These are phyloP conservation scores for Calonectria multiphialidica DNA, from an alignment of 2,329 filamentous ascomycete genomes.

Conservation along the genomic window DNA sequence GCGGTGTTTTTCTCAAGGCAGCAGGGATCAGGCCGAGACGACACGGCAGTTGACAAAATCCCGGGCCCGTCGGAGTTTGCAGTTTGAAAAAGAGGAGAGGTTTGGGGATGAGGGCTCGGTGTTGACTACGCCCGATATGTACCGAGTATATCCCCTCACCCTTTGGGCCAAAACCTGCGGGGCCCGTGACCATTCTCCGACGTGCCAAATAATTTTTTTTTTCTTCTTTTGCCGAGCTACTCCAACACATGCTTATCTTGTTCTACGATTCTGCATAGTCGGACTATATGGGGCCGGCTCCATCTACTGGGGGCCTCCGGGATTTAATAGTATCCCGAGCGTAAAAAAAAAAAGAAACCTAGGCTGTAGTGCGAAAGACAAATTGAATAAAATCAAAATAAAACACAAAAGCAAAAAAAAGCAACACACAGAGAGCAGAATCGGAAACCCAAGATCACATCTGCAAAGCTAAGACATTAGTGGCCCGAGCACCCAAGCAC, in stretches of 20 bases:
- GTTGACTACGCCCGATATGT: neutral
- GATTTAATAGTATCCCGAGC: neutral
- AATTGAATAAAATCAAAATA: neutral
- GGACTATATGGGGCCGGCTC: neutral
- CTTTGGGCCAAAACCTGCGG: neutral
- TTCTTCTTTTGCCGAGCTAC: neutral
- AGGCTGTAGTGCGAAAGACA: neutral
- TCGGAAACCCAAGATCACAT: neutral
- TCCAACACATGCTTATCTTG: neutral
- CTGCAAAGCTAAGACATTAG: neutral
- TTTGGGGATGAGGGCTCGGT: neutral
- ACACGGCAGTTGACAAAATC: constrained; percentile 16
- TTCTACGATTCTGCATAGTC: too few relatives aligned
- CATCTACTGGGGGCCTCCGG: neutral
- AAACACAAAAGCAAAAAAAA: neutral
- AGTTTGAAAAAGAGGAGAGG: neutral
- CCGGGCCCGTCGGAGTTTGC: constrained; percentile 6
- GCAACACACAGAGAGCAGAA: neutral
- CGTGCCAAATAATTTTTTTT: neutral
- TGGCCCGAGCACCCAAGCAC: neutral
- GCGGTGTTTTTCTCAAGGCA: neutral
- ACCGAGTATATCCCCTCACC: neutral
- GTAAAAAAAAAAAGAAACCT: neutral
- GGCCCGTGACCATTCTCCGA: neutral
- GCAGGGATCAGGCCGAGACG: constrained; percentile 2